These are phyloP conservation scores for Syzygium malaccense DNA, from an alignment of 441 rosid species.

Conservation along the genomic window DNA sequence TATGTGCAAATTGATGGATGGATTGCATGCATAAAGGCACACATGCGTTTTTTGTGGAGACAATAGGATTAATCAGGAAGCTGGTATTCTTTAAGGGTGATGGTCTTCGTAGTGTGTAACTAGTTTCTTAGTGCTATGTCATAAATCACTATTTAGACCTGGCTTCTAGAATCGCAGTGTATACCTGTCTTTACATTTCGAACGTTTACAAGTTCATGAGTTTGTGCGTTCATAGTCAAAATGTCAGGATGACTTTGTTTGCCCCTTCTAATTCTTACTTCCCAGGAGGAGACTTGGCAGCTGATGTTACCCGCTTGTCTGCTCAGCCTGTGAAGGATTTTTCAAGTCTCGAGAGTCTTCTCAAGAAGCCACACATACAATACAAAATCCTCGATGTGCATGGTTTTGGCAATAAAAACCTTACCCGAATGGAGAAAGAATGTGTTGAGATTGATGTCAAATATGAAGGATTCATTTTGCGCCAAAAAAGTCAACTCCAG, in stretches of 20 bases:
- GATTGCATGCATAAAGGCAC: neutral
- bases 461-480: slow-evolving; percentile 91
- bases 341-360: slow-evolving; percentile 76
- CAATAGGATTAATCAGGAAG: neutral
- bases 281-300: slow-evolving; percentile 80
- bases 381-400: slow-evolving; percentile 75
- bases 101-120: neutral
- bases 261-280: slow-evolving; percentile 9
- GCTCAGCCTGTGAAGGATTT: slow-evolving; percentile 80
- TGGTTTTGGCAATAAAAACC: slow-evolving; percentile 70
- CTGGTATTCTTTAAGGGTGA: neutral
- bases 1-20: neutral
- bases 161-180: neutral
- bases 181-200: neutral
- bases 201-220: neutral
- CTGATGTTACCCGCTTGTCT: slow-evolving; percentile 58
- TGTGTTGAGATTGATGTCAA: slow-evolving; percentile 93
- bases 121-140: neutral
- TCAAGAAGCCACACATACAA: slow-evolving; percentile 89
- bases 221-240: neutral
- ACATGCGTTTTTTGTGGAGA: neutral
- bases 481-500: slow-evolving; percentile 75
- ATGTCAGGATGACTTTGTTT: neutral
- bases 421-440: slow-evolving; percentile 72
- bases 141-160: neutral